These are phyloP conservation scores for Senna siamea DNA, from an alignment of 306 rosid species.

Conservation along the genomic window DNA sequence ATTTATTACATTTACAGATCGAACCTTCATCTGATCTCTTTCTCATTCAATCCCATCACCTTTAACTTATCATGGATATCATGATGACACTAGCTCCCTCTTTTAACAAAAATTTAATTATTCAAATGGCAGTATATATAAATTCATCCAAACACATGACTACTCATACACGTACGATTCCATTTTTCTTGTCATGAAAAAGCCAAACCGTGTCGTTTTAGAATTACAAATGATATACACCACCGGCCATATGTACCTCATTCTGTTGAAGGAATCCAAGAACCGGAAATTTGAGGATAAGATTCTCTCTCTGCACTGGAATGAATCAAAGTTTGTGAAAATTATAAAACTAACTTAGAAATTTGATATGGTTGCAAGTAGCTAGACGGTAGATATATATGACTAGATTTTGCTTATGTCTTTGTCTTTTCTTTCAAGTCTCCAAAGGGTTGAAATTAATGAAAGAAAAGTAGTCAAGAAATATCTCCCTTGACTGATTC, in stretches of 20 bases:
- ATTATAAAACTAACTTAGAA: background rate
- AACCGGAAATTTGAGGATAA: slow-evolving; percentile 8
- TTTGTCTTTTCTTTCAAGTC: slow-evolving; percentile 46
- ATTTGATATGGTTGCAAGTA: slow-evolving; percentile 2
- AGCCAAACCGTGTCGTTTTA: slow-evolving; percentile 69
- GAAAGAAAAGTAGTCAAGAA: slow-evolving; percentile 44
- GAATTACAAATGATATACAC: slow-evolving; percentile 44
- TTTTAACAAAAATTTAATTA: background rate
- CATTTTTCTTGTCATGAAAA: slow-evolving; percentile 49
- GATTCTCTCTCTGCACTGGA: background rate
- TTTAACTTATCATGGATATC: background rate
- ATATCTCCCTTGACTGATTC: slow-evolving; percentile 36
- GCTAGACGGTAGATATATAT: slow-evolving; percentile 8
- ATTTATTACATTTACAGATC: slow-evolving; percentile 28
- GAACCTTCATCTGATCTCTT: background rate
- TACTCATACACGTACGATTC: background rate
- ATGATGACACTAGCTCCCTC: background rate
- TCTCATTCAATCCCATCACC: slow-evolving; percentile 11
- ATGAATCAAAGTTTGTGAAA: background rate
- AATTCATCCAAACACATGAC: background rate
- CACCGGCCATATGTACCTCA: slow-evolving; percentile 2
- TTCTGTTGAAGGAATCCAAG: slow-evolving; percentile 39
- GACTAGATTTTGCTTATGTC: slow-evolving; percentile 7
- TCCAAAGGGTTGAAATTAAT: slow-evolving; percentile 12
- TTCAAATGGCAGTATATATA: background rate